phyloP scores from a whole-genome alignment of 331 rosid genomes.

The Erythrophleum ivorense region DNA sequence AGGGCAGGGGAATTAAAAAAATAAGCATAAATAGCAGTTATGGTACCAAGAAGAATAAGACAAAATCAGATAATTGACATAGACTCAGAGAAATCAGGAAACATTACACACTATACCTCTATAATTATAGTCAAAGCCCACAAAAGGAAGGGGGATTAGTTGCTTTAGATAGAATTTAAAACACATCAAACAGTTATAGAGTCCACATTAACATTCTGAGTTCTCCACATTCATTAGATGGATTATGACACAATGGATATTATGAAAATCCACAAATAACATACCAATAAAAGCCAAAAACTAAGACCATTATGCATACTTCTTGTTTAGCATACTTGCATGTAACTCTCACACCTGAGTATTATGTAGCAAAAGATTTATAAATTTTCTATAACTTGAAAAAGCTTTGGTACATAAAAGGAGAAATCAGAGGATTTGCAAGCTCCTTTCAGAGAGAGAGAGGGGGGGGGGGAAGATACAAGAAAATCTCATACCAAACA shows the following conservation, averaged over 20 bases:
- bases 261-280: conserved; percentile 17
- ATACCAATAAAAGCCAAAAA: conserved; percentile 26
- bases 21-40: conserved; percentile 23
- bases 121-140: conserved; percentile 17
- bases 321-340: background rate
- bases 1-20: conserved; percentile 43
- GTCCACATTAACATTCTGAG: background rate
- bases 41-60: conserved; percentile 28
- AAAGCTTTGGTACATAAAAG: background rate
- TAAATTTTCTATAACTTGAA: background rate
- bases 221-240: conserved; percentile 20
- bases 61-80: conserved; percentile 16
- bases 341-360: background rate
- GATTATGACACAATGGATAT: background rate
- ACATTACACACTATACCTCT: conserved; percentile 1
- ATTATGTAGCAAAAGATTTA: conserved; percentile 6
- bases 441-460: background rate
- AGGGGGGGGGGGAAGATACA: background rate
- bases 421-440: conserved; percentile 18
- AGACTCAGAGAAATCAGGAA: background rate
- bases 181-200: background rate
- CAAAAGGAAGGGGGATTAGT: background rate
- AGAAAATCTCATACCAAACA: conserved; percentile 19
- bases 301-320: background rate
- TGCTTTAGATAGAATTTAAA: conserved; percentile 20